Evolutionary conservation across 139 green algal genomes (phyloP).

Genomic region (Chlorella sp.): DNA sequence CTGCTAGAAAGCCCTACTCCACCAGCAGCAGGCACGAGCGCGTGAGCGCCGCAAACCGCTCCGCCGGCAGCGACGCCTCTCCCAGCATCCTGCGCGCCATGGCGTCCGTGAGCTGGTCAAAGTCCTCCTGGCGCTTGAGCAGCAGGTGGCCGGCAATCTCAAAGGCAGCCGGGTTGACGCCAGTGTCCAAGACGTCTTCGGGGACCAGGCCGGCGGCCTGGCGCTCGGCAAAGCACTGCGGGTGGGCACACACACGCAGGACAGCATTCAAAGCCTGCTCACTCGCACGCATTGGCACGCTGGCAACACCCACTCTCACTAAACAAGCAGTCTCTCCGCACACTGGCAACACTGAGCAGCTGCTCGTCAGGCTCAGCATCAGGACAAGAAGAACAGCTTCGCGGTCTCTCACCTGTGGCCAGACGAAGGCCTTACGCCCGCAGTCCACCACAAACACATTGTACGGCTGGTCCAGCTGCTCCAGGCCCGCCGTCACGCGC

Average conservation of each 20-base stretch:
- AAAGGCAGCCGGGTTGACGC: conserved; percentile 92
- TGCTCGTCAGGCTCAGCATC: too few species aligned
- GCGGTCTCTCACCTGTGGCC: conserved; percentile 49
- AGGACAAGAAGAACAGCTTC: too few species aligned
- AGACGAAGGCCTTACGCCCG: conserved; percentile 86
- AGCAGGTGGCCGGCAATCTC: conserved; percentile 97
- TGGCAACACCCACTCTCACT: too few species aligned
- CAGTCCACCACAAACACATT: conserved; percentile 94
- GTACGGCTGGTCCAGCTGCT: conserved; percentile 81
- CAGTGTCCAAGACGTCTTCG: conserved; percentile 47
- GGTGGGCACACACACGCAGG: too few species aligned
- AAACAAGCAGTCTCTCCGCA: too few species aligned
- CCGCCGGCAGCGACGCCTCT: conserved; percentile 53
- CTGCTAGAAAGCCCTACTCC: too few species aligned
- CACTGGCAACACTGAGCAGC: too few species aligned
- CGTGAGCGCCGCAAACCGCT: conserved; percentile 20
- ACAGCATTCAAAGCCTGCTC: neutral
- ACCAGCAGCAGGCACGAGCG: neutral
- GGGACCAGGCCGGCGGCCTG: conserved; percentile 70
- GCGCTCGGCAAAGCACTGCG: conserved; percentile 69
- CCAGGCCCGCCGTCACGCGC: conserved; percentile 30
- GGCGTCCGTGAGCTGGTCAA: conserved; percentile 52
- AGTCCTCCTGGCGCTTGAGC: conserved; percentile 84
- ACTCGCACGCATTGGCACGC: too few species aligned
- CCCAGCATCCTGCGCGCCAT: conserved; percentile 57